Evolutionary conservation across 306 rosid genomes (phyloP), one percentile per base, ranked within the genome.

Genomic region (Ochetophila trinervis): DNA sequence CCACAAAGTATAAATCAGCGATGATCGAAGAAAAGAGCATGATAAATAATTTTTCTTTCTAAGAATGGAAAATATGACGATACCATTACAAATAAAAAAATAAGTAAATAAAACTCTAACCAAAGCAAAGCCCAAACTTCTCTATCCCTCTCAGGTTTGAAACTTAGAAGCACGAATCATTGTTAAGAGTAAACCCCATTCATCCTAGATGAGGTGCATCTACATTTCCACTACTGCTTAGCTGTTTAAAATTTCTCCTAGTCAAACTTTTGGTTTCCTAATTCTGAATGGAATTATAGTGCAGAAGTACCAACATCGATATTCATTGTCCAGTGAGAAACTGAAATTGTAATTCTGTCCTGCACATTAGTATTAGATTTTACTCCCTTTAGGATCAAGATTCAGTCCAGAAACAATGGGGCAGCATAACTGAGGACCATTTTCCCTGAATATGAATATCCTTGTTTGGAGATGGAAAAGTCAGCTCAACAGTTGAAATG

Each of bases 1-100:
- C 62, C 44, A 65, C 22, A 53, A 63, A 57, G 44, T 53, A 27
- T 34, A 37, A 9, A 52, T 59, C 47, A 63, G 44, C 16, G 32
- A 18, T 11, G 4, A 45, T 18, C 4, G 5, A 21, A 44, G 56
- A 45, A 53, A 61, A 48, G 17, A 42, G 15, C 32, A 30, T 36
- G 10, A 24, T 10, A 2, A 27, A 27, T 27, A 2, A 27, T 27
- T 27, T 27, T 27, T 27, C 32, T 27, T 27, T 27, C 32, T 27
- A 27, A 27, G 3, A n/a, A 27, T 27, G 32, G 4, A 27, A 2
- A 27, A 27, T 27, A 27, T 27, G 45, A 34, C 20, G 32, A 17
- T 16, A 17, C 8, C 36, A 27, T 21, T 27, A 16, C 21, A 57
- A 18, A 16, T 19, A 40, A 61, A 20, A 37, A 11, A n/a, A n/a